A percentile compares a stretch with the other conserved stretches of the same genome.
These are phyloP conservation scores for Parascedosporium putredinis DNA, from an alignment of 2,329 filamentous ascomycete species.

Conservation along the genomic window DNA sequence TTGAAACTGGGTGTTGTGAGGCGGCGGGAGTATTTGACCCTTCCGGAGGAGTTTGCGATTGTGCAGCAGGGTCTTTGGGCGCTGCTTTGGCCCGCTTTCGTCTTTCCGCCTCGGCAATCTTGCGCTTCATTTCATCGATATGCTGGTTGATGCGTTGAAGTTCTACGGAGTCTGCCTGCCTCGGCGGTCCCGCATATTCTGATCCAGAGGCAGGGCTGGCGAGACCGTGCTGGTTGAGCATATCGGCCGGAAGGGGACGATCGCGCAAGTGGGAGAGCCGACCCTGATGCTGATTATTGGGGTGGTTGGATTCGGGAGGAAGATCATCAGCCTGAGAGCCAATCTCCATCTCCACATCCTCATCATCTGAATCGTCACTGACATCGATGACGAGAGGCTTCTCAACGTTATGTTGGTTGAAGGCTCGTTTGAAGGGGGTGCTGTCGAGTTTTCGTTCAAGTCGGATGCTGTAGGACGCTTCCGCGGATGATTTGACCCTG, in stretches of 20 bases:
- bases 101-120: constrained; percentile 48
- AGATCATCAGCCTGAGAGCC: constrained; percentile 29
- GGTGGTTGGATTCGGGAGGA: not conserved
- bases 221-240: constrained; percentile 24
- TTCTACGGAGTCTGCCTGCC: constrained; percentile 21
- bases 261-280: constrained; percentile 30
- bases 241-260: constrained; percentile 33
- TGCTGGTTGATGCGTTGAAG: constrained; percentile 42
- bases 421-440: constrained; percentile 45
- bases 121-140: constrained; percentile 50
- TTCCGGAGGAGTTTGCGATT: not conserved
- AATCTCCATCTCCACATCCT: constrained; percentile 59
- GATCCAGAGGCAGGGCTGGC: constrained; percentile 28
- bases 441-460: constrained; percentile 44
- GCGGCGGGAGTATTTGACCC: not conserved
- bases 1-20: constrained; percentile 10
- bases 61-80: not conserved
- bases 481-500: constrained; percentile 16
- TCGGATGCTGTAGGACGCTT: constrained; percentile 54
- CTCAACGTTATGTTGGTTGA: constrained; percentile 47
- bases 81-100: constrained; percentile 28
- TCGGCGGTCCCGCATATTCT: not conserved
- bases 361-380: constrained; percentile 58
- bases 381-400: constrained; percentile 71
- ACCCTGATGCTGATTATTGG: constrained; percentile 16